Evolutionary conservation across 1,284 basidiomycete genomes (phyloP).

Genomic region (Austroboletus rostrupii): DNA sequence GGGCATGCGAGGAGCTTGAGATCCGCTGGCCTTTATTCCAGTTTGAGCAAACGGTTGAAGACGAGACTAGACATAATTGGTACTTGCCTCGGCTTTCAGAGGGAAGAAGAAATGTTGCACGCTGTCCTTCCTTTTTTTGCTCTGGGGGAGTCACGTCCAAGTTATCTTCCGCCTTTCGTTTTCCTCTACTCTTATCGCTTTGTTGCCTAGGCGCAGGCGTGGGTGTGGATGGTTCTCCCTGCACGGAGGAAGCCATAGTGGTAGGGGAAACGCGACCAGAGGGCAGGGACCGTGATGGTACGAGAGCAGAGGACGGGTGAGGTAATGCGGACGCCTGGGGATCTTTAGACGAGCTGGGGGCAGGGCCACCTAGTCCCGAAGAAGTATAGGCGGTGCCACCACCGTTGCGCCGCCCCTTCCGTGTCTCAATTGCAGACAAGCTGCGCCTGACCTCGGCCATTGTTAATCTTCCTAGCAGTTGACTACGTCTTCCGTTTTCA

Average conservation of each 20-base stretch:
- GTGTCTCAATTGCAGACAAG: conserved; percentile 21
- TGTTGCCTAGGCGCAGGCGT: conserved; percentile 30
- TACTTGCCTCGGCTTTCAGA: conserved; percentile 46
- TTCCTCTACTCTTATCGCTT: conserved; percentile 41
- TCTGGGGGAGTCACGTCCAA: conserved; percentile 47
- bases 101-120: conserved; percentile 39
- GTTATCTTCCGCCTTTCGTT: conserved; percentile 49
- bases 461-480: conserved; percentile 3
- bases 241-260: conserved; percentile 12
- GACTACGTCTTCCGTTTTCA: conserved; percentile 12
- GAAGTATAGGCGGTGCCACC: conserved; percentile 14
- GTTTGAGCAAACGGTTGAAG: conserved; percentile 23
- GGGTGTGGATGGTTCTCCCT: conserved; percentile 30
- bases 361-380: conserved; percentile 20
- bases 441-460: conserved; percentile 28
- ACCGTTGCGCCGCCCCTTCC: conserved; percentile 11
- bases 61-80: conserved; percentile 16
- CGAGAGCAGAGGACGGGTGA: conserved; percentile 16
- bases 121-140: conserved; percentile 36
- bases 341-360: conserved; percentile 8
- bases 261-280: conserved; percentile 10
- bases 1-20: conserved; percentile 45
- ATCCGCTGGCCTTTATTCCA: conserved; percentile 31
- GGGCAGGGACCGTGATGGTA: conserved; percentile 18
- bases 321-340: conserved; percentile 4